These are phyloP conservation scores for Gelatoporia subvermispora DNA, from an alignment of 768 basidiomycete species.

Conservation along the genomic window DNA sequence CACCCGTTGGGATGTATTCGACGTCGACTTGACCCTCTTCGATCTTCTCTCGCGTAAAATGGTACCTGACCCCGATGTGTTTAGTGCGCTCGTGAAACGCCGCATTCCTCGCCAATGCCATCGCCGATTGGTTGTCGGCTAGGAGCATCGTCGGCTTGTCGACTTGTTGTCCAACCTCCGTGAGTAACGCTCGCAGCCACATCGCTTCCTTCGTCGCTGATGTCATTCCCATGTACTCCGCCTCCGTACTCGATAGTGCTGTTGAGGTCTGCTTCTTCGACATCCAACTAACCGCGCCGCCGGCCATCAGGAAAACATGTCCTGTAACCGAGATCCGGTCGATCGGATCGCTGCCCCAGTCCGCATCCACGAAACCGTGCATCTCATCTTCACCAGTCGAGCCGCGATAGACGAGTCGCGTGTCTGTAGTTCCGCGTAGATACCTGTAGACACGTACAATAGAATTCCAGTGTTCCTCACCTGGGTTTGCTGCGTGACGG, in stretches of 20 bases:
- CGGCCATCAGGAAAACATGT: slow-evolving; percentile 26
- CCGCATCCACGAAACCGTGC: slow-evolving; percentile 10
- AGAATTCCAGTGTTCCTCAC: slow-evolving; percentile 14
- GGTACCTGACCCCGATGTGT: slow-evolving; percentile 33
- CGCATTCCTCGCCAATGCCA: slow-evolving; percentile 19
- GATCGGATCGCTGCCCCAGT: slow-evolving; percentile 15
- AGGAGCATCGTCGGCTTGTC: slow-evolving; percentile 1
- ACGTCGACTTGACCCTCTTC: slow-evolving; percentile 23
- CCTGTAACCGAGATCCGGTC: slow-evolving; percentile 22
- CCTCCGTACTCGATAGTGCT: too few relatives aligned
- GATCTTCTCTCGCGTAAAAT: slow-evolving; percentile 27
- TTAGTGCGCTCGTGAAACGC: slow-evolving; percentile 28
- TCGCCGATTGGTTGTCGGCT: slow-evolving; percentile 16
- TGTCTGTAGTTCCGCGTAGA: slow-evolving; percentile 14
- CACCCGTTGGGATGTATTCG: too few relatives aligned
- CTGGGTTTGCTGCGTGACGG: slow-evolving; percentile 17
- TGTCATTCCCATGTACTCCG: slow-evolving; percentile 31
- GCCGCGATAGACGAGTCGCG: slow-evolving; percentile 7
- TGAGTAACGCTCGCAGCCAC: slow-evolving; percentile 25
- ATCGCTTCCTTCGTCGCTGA: slow-evolving; percentile 30
- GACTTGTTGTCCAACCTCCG: slow-evolving; percentile 11
- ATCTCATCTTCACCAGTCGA: slow-evolving; percentile 5
- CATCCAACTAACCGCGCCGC: slow-evolving; percentile 36
- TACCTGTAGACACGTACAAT: slow-evolving; percentile 20
- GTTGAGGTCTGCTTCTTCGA: slow-evolving; percentile 34